Percentiles rank a stretch among this genome's conserved stretches.
phyloP scores from a whole-genome alignment of 2,329 filamentous ascomycete genomes.

The Talaromyces sp. region DNA sequence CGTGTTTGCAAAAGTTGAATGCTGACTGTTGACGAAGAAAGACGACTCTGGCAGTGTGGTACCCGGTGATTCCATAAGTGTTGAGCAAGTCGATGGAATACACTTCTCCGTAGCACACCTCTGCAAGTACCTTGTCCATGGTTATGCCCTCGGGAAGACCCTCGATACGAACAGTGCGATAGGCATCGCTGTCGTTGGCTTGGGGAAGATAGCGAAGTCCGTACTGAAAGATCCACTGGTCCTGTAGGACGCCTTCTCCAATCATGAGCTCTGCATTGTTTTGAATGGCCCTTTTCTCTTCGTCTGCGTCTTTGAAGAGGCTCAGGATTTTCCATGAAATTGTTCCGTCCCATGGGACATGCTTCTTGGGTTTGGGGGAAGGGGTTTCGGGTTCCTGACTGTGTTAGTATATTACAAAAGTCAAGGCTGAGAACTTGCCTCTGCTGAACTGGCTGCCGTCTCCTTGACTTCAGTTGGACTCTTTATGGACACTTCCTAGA shows the following conservation, averaged over 20 bases:
- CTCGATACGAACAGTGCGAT: conserved; percentile 26
- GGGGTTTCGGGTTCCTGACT: neutral
- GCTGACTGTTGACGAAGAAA: conserved; percentile 24
- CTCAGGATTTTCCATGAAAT: conserved; percentile 12
- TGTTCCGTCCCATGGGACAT: conserved; percentile 9
- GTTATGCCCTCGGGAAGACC: conserved; percentile 19
- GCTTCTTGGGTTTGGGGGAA: neutral
- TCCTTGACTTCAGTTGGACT: neutral
- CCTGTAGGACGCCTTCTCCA: conserved; percentile 7
- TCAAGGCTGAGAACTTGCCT: neutral
- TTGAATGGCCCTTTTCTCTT: conserved; percentile 17
- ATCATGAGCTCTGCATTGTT: conserved; percentile 10
- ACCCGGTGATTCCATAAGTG: conserved; percentile 23
- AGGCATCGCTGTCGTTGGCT: conserved; percentile 17
- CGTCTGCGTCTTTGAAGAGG: conserved; percentile 17
- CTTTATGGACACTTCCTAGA: neutral
- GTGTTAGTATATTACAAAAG: neutral
- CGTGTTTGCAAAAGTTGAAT: conserved; percentile 16
- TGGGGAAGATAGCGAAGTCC: conserved; percentile 27
- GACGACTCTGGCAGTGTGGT: conserved; percentile 25
- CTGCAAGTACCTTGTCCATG: conserved; percentile 20
- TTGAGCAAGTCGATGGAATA: conserved; percentile 25
- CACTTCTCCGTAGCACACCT: conserved; percentile 21
- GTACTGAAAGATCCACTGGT: conserved; percentile 24
- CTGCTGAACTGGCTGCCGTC: neutral